Evolutionary conservation across 1,284 basidiomycete species (phyloP).

Genomic region (Apiotrichum brassicae): DNA sequence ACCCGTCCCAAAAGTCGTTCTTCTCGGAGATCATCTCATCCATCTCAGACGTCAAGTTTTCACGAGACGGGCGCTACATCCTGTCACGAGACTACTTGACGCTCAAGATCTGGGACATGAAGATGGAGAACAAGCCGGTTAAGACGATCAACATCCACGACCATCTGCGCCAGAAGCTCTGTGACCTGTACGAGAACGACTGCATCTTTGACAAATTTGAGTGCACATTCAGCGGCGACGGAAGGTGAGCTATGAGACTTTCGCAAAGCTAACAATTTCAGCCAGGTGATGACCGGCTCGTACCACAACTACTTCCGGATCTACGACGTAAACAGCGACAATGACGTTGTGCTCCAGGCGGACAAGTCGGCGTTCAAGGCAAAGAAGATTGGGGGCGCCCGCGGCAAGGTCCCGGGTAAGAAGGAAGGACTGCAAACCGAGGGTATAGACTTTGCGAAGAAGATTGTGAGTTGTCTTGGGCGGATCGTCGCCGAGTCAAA

Average conservation of each 20-base stretch:
- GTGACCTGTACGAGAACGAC: conserved; percentile 99
- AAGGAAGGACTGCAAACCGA: conserved; percentile 84
- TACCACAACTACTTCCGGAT: conserved; percentile 99
- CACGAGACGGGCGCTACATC: conserved; percentile 93
- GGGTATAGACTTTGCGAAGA: conserved; percentile 96
- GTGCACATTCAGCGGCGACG: conserved; percentile 91
- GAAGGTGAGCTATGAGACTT: conserved; percentile 69
- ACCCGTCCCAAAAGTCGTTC: conserved; percentile 94
- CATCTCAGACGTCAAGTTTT: conserved; percentile 99
- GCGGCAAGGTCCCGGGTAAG: conserved; percentile 67
- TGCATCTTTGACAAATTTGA: conserved; percentile 99
- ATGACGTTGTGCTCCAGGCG: conserved; percentile 91
- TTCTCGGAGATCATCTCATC: conserved; percentile 99
- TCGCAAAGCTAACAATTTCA: conserved; percentile 39
- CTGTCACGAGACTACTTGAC: conserved; percentile 95
- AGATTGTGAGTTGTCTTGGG: conserved; percentile 68
- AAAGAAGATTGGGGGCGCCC: conserved; percentile 85
- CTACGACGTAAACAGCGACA: conserved; percentile 85
- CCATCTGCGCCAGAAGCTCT: conserved; percentile 92
- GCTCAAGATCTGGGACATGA: conserved; percentile 99
- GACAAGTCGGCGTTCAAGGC: conserved; percentile 99
- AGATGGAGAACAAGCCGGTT: conserved; percentile 94
- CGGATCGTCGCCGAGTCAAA: no score
- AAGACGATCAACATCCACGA: conserved; percentile 99
- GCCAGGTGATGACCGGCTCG: conserved; percentile 90